Evolutionary conservation across 2,329 filamentous ascomycete species (phyloP).

Genomic region (Colletotrichum sp.): DNA sequence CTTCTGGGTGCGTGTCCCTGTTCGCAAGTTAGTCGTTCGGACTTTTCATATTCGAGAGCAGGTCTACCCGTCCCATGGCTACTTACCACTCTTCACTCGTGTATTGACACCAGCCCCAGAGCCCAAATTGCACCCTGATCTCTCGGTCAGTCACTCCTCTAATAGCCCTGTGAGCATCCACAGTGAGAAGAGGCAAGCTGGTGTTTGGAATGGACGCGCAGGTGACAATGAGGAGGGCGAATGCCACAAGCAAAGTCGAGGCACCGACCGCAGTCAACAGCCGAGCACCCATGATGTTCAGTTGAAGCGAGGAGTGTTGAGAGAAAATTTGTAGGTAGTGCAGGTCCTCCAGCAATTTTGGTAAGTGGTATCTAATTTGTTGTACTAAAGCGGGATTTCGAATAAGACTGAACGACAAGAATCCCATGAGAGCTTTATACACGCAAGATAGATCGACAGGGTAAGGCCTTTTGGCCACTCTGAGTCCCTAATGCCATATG

Average conservation of each 20-base stretch:
- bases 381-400: no score
- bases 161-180: background rate
- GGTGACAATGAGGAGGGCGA: background rate
- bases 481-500: fast-evolving
- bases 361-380: no score
- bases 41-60: background rate
- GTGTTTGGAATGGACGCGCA: background rate
- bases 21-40: no score
- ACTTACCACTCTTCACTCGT: background rate
- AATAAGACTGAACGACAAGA: no score
- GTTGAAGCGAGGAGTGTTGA: no score
- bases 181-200: background rate
- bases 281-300: background rate
- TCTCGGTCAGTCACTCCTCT: background rate
- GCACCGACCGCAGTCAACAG: background rate
- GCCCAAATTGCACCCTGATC: background rate
- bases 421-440: background rate
- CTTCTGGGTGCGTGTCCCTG: background rate
- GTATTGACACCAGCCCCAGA: background rate
- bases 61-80: fast-evolving
- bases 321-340: fast-evolving
- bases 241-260: background rate
- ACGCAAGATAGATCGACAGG: background rate
- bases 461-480: fast-evolving
- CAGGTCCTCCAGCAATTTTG: no score